Percentiles rank a stretch among this genome's conserved stretches.
These are phyloP conservation scores for Phytophthora kernoviae DNA, from an alignment of 352 stramenopile genomes.

Conservation along the genomic window DNA sequence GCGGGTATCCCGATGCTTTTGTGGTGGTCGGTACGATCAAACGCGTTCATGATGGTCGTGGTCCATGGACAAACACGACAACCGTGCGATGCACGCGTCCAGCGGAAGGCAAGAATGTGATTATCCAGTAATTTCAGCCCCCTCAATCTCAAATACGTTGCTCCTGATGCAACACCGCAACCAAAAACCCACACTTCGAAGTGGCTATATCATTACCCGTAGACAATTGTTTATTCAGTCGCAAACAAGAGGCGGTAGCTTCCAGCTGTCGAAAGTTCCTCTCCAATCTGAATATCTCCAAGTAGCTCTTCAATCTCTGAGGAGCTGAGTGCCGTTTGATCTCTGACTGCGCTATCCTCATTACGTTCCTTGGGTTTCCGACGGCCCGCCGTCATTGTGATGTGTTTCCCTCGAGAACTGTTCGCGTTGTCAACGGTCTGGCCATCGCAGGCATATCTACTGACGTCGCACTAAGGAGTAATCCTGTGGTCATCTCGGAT, in stretches of 20 bases:
- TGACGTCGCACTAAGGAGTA: too few species aligned
- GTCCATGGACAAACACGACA: conserved; percentile 13
- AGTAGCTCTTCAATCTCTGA: conserved; percentile 29
- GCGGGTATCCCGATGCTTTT: conserved; percentile 1
- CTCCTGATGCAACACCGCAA: background rate
- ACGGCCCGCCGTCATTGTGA: background rate
- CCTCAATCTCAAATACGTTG: background rate
- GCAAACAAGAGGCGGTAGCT: conserved; percentile 40
- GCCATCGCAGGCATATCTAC: background rate
- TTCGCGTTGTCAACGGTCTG: too few species aligned
- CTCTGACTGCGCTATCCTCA: conserved; percentile 1
- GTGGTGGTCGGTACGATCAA: conserved; percentile 10
- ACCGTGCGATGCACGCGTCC: conserved; percentile 14
- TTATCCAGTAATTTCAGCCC: background rate
- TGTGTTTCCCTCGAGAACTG: background rate
- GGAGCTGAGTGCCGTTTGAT: conserved; percentile 30
- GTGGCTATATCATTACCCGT: background rate
- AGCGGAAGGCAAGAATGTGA: conserved; percentile 20
- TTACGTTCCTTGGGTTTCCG: conserved; percentile 1
- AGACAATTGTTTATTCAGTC: conserved; percentile 24
- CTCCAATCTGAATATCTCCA: conserved; percentile 21
- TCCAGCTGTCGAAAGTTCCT: conserved; percentile 34
- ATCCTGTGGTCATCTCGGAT: too few species aligned
- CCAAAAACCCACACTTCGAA: background rate
- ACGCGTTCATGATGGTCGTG: conserved; percentile 10